Percentiles rank a stretch among this genome's conserved stretches.
These are phyloP conservation scores for Cryptococcus floricola DNA, from an alignment of 1,284 basidiomycete genomes.

Conservation along the genomic window DNA sequence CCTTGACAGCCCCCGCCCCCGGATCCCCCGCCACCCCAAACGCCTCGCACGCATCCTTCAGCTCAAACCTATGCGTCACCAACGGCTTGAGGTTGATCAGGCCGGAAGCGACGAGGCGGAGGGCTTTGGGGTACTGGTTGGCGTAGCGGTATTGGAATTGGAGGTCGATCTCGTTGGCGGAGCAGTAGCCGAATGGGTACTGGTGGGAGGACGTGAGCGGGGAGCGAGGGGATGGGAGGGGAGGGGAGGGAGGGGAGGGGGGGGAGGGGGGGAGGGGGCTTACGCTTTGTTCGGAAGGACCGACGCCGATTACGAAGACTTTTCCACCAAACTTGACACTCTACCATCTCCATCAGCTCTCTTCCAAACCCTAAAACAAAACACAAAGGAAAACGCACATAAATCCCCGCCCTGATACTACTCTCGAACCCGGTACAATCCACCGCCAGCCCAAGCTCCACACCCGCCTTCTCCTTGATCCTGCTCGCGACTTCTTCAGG, in stretches of 20 bases:
- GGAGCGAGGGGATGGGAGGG: background rate
- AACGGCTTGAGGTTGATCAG: no score
- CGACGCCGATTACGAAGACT: slow-evolving; percentile 56
- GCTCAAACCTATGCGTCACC: no score
- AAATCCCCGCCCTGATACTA: slow-evolving; percentile 77
- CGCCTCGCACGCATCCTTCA: no score
- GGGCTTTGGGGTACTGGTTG: slow-evolving; percentile 69
- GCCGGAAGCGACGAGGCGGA: slow-evolving; percentile 60
- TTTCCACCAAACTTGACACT: slow-evolving; percentile 52
- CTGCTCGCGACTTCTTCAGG: slow-evolving; percentile 39
- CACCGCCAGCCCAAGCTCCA: slow-evolving; percentile 38
- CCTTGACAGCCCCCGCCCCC: no score
- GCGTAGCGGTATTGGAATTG: slow-evolving; percentile 54
- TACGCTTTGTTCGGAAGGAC: slow-evolving; percentile 49
- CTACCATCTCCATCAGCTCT: slow-evolving; percentile 18
- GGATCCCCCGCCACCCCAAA: no score
- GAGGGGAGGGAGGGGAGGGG: no score
- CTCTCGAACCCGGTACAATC: slow-evolving; percentile 75
- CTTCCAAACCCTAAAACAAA: background rate
- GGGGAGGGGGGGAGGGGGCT: slow-evolving; percentile 10
- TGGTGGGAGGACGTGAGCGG: background rate
- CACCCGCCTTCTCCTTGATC: slow-evolving; percentile 44
- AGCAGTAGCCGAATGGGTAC: slow-evolving; percentile 54
- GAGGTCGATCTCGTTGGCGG: slow-evolving; percentile 55
- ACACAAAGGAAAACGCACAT: slow-evolving; percentile 51